Conservation (phyloP, 2,329 filamentous ascomycete genomes). For the Parastagonospora avenae region DNA sequence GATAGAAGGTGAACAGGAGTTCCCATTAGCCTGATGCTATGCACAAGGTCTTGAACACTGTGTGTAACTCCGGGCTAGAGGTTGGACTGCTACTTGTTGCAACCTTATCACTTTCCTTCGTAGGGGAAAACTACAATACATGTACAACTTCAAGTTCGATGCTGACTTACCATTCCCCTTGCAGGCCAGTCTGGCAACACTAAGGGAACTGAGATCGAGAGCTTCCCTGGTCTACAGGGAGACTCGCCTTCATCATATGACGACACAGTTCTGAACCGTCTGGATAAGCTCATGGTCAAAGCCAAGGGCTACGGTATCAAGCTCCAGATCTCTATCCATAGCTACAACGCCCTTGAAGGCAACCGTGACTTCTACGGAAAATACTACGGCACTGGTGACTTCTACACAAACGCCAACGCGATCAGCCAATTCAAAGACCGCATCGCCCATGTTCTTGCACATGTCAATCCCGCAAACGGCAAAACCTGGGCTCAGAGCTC, state of each 20-base stretch:
- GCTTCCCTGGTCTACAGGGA: slow-evolving; percentile 5
- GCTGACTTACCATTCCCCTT: not conserved
- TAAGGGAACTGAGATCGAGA: slow-evolving; percentile 12
- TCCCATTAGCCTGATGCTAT: too few species aligned
- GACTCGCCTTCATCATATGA: slow-evolving; percentile 8
- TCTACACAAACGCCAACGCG: slow-evolving; percentile 13
- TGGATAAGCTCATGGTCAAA: slow-evolving; percentile 15
- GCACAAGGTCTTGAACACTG: too few species aligned
- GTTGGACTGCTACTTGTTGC: too few species aligned
- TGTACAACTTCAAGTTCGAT: too few species aligned
- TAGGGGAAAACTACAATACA: too few species aligned
- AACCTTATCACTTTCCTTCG: too few species aligned
- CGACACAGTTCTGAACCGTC: slow-evolving; percentile 13
- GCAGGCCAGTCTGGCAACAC: slow-evolving; percentile 8
- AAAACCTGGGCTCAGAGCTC: slow-evolving; percentile 15
- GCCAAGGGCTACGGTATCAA: slow-evolving; percentile 16
- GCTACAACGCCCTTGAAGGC: slow-evolving; percentile 14
- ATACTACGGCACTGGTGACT: slow-evolving; percentile 16
- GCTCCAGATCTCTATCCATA: slow-evolving; percentile 13
- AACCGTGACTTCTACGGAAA: slow-evolving; percentile 17
- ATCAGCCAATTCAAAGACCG: slow-evolving; percentile 12
- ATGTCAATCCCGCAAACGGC: slow-evolving; percentile 8
- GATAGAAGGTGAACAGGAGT: too few species aligned
- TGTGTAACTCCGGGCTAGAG: too few species aligned
- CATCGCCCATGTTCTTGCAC: slow-evolving; percentile 11